Evolutionary conservation across 1,284 basidiomycete genomes (phyloP), one percentile per base, ranked within the genome.

Genomic region (Schizophyllum amplum): DNA sequence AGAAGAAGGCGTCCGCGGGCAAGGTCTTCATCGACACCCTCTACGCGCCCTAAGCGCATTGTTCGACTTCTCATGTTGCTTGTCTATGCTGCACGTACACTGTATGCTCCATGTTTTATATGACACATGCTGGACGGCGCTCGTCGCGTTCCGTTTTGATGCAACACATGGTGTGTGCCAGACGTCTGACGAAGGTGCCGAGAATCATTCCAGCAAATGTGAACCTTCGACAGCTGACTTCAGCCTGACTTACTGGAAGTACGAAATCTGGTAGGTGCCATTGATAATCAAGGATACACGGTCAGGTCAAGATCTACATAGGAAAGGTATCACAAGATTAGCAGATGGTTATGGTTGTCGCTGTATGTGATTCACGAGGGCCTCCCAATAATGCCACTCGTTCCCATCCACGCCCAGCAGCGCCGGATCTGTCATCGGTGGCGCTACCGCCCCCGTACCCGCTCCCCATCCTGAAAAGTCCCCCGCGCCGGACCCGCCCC

Each of bases 11-110:
- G 64, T 75, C 73, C 61, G 77, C 92, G 63, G 86, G 89, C 72
- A 86, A 93, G 75, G 81, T 83, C 60, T 98, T 97, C 92, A 77
- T 94, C 71, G 80, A 81, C 65, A 93, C 83, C 64, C 84, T 98
- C 69, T 86, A 90, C 66, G 85, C 94, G 72, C 85, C 91, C 69
- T 97, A 78, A 92, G 33, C 33, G 33, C 33, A 13, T 3, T 9
- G 11, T 42, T 17, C 17, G 33, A 3, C 7, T 2, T 9, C 33
- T 42, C 33, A 42, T 42, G 33, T 42, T n/a, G n/a, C n/a, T 42
- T 42, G 33, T 42, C 33, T 42, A 42, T 42, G n/a, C 46, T 25
- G 54, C 11, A 15, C 27, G 9, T n/a, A 24, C 46, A 26, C 1
- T 49, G 21, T 42, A 42, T 42, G 33, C 33, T 42, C 33, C 33